Evolutionary conservation across 441 rosid species (phyloP), one percentile per base, ranked within the genome.

Genomic region (Euphorbia corollata): DNA sequence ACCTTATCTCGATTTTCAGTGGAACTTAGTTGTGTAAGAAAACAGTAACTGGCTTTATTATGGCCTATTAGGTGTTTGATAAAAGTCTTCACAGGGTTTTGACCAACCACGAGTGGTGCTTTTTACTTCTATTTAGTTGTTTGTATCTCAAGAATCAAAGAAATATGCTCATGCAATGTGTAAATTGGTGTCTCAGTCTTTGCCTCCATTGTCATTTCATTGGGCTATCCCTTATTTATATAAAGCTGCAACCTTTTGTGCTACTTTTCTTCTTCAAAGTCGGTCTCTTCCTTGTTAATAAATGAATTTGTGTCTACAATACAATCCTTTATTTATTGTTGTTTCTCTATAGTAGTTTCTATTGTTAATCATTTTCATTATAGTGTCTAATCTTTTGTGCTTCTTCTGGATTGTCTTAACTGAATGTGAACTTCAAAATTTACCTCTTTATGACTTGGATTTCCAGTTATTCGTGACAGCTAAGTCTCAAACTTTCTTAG

Each of bases 61-160:
- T 64, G 11, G 2, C 41, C 12, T 55, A 57, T 18, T 8, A 41
- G 50, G 43, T 67, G 63, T 12, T 57, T 57, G 70, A 56, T 24
- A 32, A 5, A 67, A 67, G 61, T 39, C 48, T 38, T 2, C 6
- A 8, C 19, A 3, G 30, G 8, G 4, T 22, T 48, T 48, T 18
- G n/a, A 4, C n/a, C 12, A 45, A 1, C 54, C 1, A 48, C 1
- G 20, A 5, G 8, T 4, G 8, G 16, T 48, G 22, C 22, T 51
- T 15, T 18, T 51, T 51, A 3, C 56, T 18, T 16, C n/a, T 19
- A 2, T 0, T 3, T 54, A 6, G 19, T 20, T 20, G 58, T 3
- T 19, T 54, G 6, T 8, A 19, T 20, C 19, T 27, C 4, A 1
- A 27, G 1, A 27, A 27, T 1, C 32, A 27, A 27, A 27, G 47